These are phyloP conservation scores for Ustilago hordei DNA, from an alignment of 1,284 basidiomycete species.

Conservation along the genomic window DNA sequence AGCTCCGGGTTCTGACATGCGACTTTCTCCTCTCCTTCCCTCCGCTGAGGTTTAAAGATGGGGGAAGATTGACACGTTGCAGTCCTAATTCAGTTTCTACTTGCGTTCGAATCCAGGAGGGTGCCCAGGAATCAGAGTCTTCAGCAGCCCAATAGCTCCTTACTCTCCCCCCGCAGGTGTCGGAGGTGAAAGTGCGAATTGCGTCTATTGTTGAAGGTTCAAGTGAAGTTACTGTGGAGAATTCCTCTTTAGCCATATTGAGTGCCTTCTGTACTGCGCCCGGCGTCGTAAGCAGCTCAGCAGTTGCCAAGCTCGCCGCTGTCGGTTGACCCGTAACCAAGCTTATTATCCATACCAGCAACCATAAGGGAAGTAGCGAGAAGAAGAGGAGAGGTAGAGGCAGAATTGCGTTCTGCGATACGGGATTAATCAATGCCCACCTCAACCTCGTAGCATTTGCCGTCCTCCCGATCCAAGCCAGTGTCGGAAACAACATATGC, in stretches of 20 bases:
- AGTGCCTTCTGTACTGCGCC: constrained; percentile 50
- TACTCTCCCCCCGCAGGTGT: constrained; percentile 1
- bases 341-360: constrained; percentile 38
- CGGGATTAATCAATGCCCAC: constrained; percentile 26
- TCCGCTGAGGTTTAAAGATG: constrained; percentile 3
- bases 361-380: constrained; percentile 43
- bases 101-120: constrained; percentile 47
- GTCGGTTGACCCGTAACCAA: constrained; percentile 34
- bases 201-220: constrained; percentile 24
- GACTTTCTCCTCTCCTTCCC: not conserved
- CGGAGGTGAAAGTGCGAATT: constrained; percentile 12
- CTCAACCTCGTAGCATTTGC: constrained; percentile 49
- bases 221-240: constrained; percentile 36
- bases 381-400: constrained; percentile 45
- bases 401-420: constrained; percentile 21
- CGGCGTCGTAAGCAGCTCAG: constrained; percentile 42
- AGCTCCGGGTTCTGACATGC: constrained; percentile 32
- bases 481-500: constrained; percentile 58
- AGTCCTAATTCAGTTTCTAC: constrained; percentile 32
- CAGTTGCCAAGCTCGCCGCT: constrained; percentile 36
- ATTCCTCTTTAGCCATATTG: constrained; percentile 56
- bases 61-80: constrained; percentile 29
- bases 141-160: constrained; percentile 30
- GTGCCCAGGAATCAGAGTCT: constrained; percentile 48
- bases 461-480: constrained; percentile 52